Conservation (phyloP, 306 rosid genomes). For the Bauhinia variegata region DNA sequence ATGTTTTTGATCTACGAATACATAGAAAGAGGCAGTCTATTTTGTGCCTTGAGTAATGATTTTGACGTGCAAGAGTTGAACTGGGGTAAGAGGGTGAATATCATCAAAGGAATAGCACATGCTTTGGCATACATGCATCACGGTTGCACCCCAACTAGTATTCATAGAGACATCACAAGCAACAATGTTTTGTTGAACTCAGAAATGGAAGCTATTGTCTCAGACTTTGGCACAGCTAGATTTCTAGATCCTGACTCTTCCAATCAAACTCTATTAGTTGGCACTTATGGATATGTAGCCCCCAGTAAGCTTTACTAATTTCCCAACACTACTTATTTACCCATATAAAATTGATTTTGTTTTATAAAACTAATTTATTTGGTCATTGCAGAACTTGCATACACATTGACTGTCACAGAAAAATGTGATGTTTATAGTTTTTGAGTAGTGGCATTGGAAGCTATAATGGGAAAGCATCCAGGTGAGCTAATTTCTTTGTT, state of each 20-base stretch:
- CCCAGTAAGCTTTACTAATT: too few relatives aligned
- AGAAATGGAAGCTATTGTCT: constrained; percentile 7
- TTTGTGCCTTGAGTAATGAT: neutral
- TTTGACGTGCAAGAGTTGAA: too few relatives aligned
- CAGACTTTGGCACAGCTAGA: constrained; percentile 14
- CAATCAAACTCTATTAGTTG: neutral
- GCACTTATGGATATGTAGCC: constrained; percentile 12
- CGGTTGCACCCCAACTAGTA: constrained; percentile 1
- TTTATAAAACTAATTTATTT: too few relatives aligned
- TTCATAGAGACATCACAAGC: constrained; percentile 28
- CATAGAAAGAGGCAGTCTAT: constrained; percentile 32
- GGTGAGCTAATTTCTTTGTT: too few relatives aligned
- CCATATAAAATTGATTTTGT: too few relatives aligned
- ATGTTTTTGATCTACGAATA: constrained; percentile 23
- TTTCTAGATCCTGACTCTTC: constrained; percentile 7
- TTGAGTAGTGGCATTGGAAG: too few relatives aligned
- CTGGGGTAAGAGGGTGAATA: too few relatives aligned
- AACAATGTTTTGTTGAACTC: constrained; percentile 21
- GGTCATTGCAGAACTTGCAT: constrained; percentile 18
- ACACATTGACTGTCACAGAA: too few relatives aligned
- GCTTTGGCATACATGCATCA: constrained; percentile 32
- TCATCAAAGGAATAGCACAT: neutral
- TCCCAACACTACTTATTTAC: too few relatives aligned
- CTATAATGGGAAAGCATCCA: too few relatives aligned
- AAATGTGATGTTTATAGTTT: too few relatives aligned